phyloP scores from a whole-genome alignment of 148 eudicot species.

The Amaranthus palmeri region DNA sequence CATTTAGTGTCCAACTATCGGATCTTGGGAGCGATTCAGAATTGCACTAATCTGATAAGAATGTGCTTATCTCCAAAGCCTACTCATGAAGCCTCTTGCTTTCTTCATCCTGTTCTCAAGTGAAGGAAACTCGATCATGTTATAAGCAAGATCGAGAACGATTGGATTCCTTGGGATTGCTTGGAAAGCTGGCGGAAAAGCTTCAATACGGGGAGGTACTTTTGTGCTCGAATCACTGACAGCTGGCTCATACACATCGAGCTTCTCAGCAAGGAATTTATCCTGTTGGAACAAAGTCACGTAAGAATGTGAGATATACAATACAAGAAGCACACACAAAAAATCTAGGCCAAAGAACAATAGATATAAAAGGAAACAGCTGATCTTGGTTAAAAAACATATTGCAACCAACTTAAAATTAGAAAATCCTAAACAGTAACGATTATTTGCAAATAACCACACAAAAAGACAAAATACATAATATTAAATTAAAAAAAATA shows the following conservation, averaged over 20 bases:
- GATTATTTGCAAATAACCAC: too few relatives aligned
- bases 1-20: background rate
- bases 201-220: constrained; percentile 55
- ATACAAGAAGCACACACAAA: background rate
- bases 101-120: constrained; percentile 83
- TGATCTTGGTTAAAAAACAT: background rate
- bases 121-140: constrained; percentile 74
- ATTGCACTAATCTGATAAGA: background rate
- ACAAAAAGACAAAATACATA: too few relatives aligned
- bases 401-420: background rate
- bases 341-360: background rate
- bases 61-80: constrained; percentile 63
- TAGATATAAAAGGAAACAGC: background rate
- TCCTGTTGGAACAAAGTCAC: constrained; percentile 37
- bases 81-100: constrained; percentile 62
- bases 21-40: background rate
- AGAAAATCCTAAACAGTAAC: background rate
- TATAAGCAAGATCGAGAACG: constrained; percentile 75
- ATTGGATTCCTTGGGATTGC: constrained; percentile 74
- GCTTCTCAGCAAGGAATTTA: constrained; percentile 66
- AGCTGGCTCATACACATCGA: constrained; percentile 73
- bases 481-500: too few relatives aligned
- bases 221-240: constrained; percentile 60
- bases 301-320: constrained; percentile 11
- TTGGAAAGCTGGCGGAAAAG: constrained; percentile 74